Conservation (phyloP, 495 filamentous ascomycete species). For the Aspergillus indologenus region DNA sequence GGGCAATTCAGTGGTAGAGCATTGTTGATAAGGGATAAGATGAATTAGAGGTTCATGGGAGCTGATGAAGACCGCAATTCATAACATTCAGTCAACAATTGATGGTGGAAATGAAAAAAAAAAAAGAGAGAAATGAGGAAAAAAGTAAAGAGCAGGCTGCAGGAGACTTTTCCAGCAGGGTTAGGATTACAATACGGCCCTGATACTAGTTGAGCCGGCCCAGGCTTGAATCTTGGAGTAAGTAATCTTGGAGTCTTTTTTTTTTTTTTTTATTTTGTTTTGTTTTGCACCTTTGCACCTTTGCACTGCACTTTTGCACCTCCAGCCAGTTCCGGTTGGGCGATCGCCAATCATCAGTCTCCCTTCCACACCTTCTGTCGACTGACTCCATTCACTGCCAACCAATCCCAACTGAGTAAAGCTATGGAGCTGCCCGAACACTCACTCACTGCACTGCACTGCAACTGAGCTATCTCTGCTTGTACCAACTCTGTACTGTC, state of each 20-base stretch:
- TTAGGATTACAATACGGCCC: slow-evolving; percentile 3
- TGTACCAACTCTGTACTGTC: slow-evolving; percentile 5
- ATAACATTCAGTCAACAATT: neutral
- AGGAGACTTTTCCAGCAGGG: neutral
- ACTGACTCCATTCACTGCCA: slow-evolving; percentile 9
- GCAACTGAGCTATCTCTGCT: too few species aligned
- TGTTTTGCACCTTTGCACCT: too few species aligned
- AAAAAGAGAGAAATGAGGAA: neutral
- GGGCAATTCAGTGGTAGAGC: neutral
- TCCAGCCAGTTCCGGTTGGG: slow-evolving; percentile 20
- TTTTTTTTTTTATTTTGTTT: too few species aligned
- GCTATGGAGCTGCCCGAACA: neutral
- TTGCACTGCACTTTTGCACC: too few species aligned
- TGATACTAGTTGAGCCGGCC: slow-evolving; percentile 15
- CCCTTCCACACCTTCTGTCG: slow-evolving; percentile 17
- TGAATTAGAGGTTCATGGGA: neutral
- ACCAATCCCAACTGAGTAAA: neutral
- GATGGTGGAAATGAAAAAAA: neutral
- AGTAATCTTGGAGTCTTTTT: too few species aligned
- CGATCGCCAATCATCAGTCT: slow-evolving; percentile 23
- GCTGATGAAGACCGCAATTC: neutral
- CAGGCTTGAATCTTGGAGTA: slow-evolving; percentile 1
- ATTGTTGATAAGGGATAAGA: too few species aligned
- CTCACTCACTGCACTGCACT: too few species aligned
- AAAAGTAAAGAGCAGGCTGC: neutral